These are phyloP conservation scores for Neurospora sp. DNA, from an alignment of 495 filamentous ascomycete genomes.

Conservation along the genomic window DNA sequence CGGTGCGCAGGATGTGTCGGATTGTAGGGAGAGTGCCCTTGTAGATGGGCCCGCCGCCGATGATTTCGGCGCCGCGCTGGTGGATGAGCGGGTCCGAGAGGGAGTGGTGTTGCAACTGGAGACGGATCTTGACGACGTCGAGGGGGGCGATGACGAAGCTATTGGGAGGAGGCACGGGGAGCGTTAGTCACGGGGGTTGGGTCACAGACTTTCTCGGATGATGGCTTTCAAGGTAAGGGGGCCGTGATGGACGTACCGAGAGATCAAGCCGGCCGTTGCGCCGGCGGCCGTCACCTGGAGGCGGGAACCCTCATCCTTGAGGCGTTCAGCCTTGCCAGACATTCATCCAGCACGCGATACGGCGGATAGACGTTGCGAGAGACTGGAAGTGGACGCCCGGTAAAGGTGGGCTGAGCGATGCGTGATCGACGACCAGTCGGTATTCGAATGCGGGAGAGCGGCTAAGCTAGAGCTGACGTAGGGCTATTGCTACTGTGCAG, in stretches of 20 bases:
- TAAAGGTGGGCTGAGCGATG: background rate
- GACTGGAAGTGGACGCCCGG: background rate
- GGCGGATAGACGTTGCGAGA: background rate
- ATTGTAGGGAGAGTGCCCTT: conserved; percentile 73
- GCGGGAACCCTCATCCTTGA: conserved; percentile 90
- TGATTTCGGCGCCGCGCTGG: conserved; percentile 13
- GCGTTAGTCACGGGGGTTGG: conserved; percentile 1
- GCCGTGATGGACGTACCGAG: conserved; percentile 69
- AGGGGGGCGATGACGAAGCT: conserved; percentile 88
- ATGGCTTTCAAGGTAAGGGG: background rate
- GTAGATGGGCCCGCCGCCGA: conserved; percentile 54
- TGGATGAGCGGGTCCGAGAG: conserved; percentile 55
- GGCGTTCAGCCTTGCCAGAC: conserved; percentile 41
- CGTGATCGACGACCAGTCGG: background rate
- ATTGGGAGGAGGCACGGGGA: background rate
- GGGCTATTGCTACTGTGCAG: background rate
- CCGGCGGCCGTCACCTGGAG: conserved; percentile 76
- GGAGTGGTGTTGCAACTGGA: conserved; percentile 80
- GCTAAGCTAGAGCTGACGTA: background rate
- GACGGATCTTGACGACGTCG: conserved; percentile 94
- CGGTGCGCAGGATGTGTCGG: conserved; percentile 59
- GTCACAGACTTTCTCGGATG: background rate
- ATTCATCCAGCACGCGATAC: conserved; percentile 18
- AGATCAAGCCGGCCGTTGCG: conserved; percentile 78
- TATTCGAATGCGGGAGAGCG: background rate